These are phyloP conservation scores for Haplosporangium sp. DNA, from an alignment of 371 early-diverging fungal genomes.

Conservation along the genomic window DNA sequence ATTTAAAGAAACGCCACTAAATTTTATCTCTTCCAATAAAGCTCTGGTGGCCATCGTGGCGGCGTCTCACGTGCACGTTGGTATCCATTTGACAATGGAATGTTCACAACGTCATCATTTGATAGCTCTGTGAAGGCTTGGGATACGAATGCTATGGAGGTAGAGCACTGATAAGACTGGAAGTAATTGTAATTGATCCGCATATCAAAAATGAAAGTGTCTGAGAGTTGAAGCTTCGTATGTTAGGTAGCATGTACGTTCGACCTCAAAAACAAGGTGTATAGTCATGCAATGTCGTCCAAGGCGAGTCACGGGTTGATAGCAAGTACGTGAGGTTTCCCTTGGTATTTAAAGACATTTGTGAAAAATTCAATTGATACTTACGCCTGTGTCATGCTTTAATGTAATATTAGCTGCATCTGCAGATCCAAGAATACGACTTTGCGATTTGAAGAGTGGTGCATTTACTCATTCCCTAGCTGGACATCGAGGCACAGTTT, in stretches of 20 bases:
- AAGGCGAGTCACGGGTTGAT: constrained; percentile 82
- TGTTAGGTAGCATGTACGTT: constrained; percentile 74
- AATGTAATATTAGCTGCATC: constrained; percentile 62
- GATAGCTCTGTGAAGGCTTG: constrained; percentile 86
- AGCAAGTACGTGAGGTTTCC: constrained; percentile 66
- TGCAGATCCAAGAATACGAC: constrained; percentile 74
- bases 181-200: constrained; percentile 7
- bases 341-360: background rate
- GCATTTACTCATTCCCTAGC: constrained; percentile 78
- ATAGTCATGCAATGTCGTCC: constrained; percentile 78
- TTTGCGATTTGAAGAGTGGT: constrained; percentile 86
- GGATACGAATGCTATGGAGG: constrained; percentile 85
- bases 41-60: constrained; percentile 69
- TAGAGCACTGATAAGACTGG: constrained; percentile 13
- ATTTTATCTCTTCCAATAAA: constrained; percentile 14
- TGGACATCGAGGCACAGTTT: constrained; percentile 80
- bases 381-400: background rate
- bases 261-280: constrained; percentile 72
- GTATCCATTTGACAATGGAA: constrained; percentile 90
- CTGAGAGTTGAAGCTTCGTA: background rate
- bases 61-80: constrained; percentile 80
- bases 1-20: constrained; percentile 23
- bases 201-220: background rate
- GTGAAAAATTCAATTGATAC: background rate
- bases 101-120: constrained; percentile 87